phyloP scores from a whole-genome alignment of 2,329 filamentous ascomycete genomes.

The Pseudocercospora fijiensis region DNA sequence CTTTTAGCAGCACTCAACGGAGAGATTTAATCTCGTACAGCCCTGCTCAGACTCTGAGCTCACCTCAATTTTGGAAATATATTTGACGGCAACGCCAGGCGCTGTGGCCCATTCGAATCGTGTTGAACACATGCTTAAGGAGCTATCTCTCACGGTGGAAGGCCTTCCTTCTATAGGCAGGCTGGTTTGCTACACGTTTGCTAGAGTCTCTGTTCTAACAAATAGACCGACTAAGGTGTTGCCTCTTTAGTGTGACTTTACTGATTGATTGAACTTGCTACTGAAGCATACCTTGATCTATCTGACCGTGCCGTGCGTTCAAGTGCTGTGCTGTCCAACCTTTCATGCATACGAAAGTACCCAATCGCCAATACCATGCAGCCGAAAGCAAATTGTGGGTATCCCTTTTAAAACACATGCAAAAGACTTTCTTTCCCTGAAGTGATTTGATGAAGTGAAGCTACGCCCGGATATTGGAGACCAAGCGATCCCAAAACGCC shows the following conservation, averaged over 20 bases:
- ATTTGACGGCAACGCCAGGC: neutral
- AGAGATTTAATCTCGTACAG: neutral
- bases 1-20: neutral
- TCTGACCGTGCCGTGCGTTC: neutral
- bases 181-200: too few species aligned
- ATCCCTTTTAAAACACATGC: neutral
- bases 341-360: neutral
- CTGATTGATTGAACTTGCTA: neutral
- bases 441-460: neutral
- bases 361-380: neutral
- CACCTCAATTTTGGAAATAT: neutral
- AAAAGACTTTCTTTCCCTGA: neutral
- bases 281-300: neutral
- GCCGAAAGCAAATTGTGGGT: conserved; percentile 4
- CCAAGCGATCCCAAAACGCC: neutral
- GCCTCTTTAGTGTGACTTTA: neutral
- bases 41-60: neutral
- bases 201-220: too few species aligned
- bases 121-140: too few species aligned
- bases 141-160: too few species aligned
- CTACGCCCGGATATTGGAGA: neutral
- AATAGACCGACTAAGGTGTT: neutral
- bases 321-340: neutral
- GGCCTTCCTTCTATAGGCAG: too few species aligned
- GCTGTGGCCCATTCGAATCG: neutral